These are phyloP conservation scores for Rhizophora apiculata DNA, from an alignment of 345 rosid species.

Conservation along the genomic window DNA sequence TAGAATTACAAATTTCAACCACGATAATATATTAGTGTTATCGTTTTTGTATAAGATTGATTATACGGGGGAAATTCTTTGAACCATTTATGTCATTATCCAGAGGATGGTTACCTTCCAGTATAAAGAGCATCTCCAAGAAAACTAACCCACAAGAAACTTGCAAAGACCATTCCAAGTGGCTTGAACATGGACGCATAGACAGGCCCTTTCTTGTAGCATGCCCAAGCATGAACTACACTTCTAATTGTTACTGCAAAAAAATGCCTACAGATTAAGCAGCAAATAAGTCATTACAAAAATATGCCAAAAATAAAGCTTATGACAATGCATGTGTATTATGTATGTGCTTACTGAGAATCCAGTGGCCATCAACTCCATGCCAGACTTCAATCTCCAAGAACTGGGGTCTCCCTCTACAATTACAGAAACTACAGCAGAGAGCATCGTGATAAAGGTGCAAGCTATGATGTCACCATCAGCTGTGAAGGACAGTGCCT, in stretches of 20 bases:
- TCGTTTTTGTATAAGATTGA: too few relatives aligned
- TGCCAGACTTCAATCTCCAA: slow-evolving; percentile 15
- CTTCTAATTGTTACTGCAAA: slow-evolving; percentile 17
- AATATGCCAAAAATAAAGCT: neutral
- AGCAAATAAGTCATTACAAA: too few relatives aligned
- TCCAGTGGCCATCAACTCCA: slow-evolving; percentile 1
- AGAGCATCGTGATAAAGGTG: slow-evolving; percentile 23
- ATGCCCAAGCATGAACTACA: slow-evolving; percentile 31
- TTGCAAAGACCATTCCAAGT: slow-evolving; percentile 27
- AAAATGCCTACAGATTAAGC: slow-evolving; percentile 25
- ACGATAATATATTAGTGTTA: too few relatives aligned
- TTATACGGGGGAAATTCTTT: too few relatives aligned
- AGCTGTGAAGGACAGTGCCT: slow-evolving; percentile 14
- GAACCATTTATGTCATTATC: too few relatives aligned
- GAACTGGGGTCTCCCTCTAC: slow-evolving; percentile 22
- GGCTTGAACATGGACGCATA: slow-evolving; percentile 29
- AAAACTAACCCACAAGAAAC: slow-evolving; percentile 25
- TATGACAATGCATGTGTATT: neutral
- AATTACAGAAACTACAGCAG: slow-evolving; percentile 22
- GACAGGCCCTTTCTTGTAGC: slow-evolving; percentile 25
- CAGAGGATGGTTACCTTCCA: slow-evolving; percentile 27
- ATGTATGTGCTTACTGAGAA: slow-evolving; percentile 13
- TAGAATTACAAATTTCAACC: neutral
- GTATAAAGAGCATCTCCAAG: slow-evolving; percentile 38
- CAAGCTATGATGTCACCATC: slow-evolving; percentile 6